phyloP scores from a whole-genome alignment of 495 filamentous ascomycete genomes.

The Letharia lupina region DNA sequence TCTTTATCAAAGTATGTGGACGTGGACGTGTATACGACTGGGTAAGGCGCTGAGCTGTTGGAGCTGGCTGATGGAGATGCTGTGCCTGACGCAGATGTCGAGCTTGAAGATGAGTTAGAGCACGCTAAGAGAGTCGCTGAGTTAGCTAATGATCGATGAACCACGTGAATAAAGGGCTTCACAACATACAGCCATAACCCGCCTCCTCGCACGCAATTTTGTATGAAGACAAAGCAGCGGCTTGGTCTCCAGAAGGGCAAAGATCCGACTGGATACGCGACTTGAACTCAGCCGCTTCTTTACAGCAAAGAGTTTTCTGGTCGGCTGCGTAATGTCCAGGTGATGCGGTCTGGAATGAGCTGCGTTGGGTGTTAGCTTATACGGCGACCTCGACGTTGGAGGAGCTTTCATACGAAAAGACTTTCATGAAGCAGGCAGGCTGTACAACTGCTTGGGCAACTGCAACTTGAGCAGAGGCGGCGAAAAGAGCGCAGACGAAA shows the following conservation, averaged over 20 bases:
- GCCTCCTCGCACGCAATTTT: slow-evolving; percentile 19
- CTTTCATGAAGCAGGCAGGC: slow-evolving; percentile 36
- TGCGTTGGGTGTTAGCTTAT: slow-evolving; percentile 21
- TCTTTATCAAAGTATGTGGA: slow-evolving; percentile 24
- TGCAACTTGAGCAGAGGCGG: slow-evolving; percentile 27
- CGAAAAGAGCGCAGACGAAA: slow-evolving; percentile 28
- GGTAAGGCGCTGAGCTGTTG: slow-evolving; percentile 21
- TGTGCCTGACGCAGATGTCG: slow-evolving; percentile 12
- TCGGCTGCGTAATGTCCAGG: slow-evolving; percentile 26
- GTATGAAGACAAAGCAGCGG: slow-evolving; percentile 16
- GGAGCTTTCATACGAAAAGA: slow-evolving; percentile 30
- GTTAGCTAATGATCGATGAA: slow-evolving; percentile 4
- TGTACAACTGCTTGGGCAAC: slow-evolving; percentile 26
- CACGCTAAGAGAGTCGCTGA: slow-evolving; percentile 11
- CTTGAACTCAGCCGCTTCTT: slow-evolving; percentile 20
- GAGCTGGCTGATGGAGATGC: slow-evolving; percentile 16
- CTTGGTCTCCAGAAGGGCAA: slow-evolving; percentile 16
- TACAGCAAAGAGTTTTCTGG: slow-evolving; percentile 23
- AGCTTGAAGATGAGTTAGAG: slow-evolving; percentile 19
- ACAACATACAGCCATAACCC: slow-evolving; percentile 14
- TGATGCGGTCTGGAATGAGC: slow-evolving; percentile 24
- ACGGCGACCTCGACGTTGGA: background rate
- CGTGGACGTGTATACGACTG: slow-evolving; percentile 23
- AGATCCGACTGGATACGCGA: slow-evolving; percentile 18
- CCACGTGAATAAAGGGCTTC: background rate